Percentiles rank a stretch among this genome's conserved stretches.
These are phyloP conservation scores for Salvia rosmarinus DNA, from an alignment of 257 asterid genomes.

Conservation along the genomic window DNA sequence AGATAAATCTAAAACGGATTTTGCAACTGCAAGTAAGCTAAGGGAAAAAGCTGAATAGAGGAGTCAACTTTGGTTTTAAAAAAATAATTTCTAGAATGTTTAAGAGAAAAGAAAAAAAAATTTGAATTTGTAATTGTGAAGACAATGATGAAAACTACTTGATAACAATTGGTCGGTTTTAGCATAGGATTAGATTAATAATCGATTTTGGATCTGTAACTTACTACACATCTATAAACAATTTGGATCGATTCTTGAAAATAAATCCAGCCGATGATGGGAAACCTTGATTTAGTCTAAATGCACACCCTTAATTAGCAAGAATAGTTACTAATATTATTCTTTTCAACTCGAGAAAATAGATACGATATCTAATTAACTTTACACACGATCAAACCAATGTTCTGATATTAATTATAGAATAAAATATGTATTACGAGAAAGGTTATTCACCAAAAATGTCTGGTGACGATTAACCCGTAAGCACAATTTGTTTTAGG, in stretches of 20 bases:
- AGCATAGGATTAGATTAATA: not conserved
- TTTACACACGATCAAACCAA: not conserved
- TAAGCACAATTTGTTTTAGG: not conserved
- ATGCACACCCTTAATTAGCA: conserved; percentile 10
- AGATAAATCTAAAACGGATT: not conserved
- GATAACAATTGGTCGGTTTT: not conserved
- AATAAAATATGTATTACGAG: not conserved
- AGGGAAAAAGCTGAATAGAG: not conserved
- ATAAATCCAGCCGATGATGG: not conserved
- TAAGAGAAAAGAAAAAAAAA: no score
- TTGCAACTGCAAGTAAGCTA: conserved; percentile 6
- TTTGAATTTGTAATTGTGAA: not conserved
- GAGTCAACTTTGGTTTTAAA: conserved; percentile 40
- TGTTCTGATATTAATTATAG: not conserved
- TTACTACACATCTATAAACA: not conserved
- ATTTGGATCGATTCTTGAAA: conserved; percentile 16
- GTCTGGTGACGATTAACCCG: no score
- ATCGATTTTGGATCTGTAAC: not conserved
- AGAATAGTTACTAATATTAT: not conserved
- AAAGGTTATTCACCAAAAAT: no score
- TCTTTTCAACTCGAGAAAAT: not conserved
- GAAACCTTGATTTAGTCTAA: conserved; percentile 5
- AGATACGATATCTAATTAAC: not conserved
- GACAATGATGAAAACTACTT: conserved; percentile 7
- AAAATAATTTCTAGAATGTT: not conserved